A percentile compares a stretch with the other conserved stretches of the same genome.
Conservation (phyloP, 768 basidiomycete species). For the Boletus subcaerulescens region DNA sequence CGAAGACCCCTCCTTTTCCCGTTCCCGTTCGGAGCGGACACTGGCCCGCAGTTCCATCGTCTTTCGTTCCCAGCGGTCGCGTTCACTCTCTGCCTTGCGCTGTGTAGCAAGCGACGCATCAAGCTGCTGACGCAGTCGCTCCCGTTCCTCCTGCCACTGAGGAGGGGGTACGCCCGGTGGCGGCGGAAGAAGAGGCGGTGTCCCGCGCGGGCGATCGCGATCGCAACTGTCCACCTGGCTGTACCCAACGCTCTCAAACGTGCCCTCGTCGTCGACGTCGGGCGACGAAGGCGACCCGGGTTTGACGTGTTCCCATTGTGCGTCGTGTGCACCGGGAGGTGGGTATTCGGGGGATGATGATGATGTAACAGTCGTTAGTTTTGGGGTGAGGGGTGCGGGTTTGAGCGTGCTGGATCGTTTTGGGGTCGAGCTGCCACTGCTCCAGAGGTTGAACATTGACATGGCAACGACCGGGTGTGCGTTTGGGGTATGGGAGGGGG, state of each 20-base stretch:
- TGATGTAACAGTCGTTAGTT: constrained; percentile 15
- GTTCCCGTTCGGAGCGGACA: constrained; percentile 7
- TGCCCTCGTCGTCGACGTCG: constrained; percentile 16
- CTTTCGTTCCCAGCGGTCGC: constrained; percentile 22
- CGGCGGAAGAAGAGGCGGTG: neutral
- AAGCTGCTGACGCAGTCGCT: constrained; percentile 7
- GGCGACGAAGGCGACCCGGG: constrained; percentile 12
- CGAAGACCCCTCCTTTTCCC: constrained; percentile 15
- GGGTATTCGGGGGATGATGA: constrained; percentile 10
- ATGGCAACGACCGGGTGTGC: neutral
- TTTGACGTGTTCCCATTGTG: constrained; percentile 25
- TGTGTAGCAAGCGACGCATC: constrained; percentile 12
- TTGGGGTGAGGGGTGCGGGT: constrained; percentile 20
- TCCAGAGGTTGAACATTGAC: constrained; percentile 10
- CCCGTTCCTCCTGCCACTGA: constrained; percentile 11
- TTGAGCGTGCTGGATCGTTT: constrained; percentile 19
- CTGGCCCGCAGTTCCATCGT: constrained; percentile 15
- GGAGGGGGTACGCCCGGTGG: neutral
- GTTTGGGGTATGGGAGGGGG: neutral
- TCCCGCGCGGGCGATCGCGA: neutral
- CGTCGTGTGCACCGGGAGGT: constrained; percentile 4
- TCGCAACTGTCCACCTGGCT: constrained; percentile 18
- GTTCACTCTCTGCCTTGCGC: constrained; percentile 17
- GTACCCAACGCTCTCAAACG: constrained; percentile 17
- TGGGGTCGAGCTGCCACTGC: constrained; percentile 11